Evolutionary conservation across 2,329 filamentous ascomycete species (phyloP).

Genomic region (Plenodomus biglobosus): DNA sequence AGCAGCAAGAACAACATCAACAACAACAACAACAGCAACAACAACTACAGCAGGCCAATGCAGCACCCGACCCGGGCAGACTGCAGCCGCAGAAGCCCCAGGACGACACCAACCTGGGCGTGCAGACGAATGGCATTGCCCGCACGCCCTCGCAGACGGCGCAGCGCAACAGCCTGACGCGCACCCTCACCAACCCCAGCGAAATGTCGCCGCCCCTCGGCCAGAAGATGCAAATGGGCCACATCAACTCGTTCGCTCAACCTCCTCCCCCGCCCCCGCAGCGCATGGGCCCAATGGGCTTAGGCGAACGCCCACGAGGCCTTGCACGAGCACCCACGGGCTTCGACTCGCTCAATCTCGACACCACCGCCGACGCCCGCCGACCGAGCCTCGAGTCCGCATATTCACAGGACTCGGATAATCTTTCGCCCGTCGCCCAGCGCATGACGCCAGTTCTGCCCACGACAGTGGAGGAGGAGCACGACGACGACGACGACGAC

Average conservation of each 20-base stretch:
- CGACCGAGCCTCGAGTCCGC: conserved; percentile 38
- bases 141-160: conserved; percentile 31
- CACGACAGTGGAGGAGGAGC: conserved; percentile 40
- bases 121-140: conserved; percentile 29
- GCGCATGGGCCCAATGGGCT: conserved; percentile 38
- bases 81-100: conserved; percentile 24
- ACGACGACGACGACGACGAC: too few species aligned
- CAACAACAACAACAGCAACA: too few species aligned
- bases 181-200: conserved; percentile 37
- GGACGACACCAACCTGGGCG: conserved; percentile 35
- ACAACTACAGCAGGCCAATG: too few species aligned
- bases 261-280: conserved; percentile 31
- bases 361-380: background rate
- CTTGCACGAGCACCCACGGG: conserved; percentile 39
- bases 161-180: conserved; percentile 36
- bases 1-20: too few species aligned
- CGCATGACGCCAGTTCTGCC: conserved; percentile 29
- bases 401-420: conserved; percentile 37
- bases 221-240: conserved; percentile 41
- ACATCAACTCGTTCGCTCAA: conserved; percentile 37
- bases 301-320: conserved; percentile 36
- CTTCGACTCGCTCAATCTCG: conserved; percentile 29
- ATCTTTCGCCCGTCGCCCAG: conserved; percentile 24
- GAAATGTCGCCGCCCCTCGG: conserved; percentile 42
- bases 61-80: conserved; percentile 17